Conservation (phyloP, 2,329 filamentous ascomycete genomes). For the Camillea tinctor region DNA sequence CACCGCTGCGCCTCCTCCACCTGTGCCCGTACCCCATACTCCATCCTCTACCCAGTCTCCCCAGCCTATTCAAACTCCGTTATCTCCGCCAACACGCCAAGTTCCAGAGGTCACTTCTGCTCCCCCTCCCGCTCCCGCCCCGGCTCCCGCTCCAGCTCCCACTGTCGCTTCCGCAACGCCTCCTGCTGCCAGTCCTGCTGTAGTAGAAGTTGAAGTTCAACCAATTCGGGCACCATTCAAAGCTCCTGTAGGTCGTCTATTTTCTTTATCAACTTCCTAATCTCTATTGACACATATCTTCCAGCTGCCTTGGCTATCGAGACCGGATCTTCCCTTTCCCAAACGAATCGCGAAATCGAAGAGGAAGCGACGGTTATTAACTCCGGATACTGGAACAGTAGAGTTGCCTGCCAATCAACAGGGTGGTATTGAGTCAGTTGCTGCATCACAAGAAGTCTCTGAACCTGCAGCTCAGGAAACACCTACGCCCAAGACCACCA, state of each 20-base stretch:
- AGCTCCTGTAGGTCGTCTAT: conserved; percentile 47
- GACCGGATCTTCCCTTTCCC: conserved; percentile 52
- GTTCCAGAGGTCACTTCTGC: conserved; percentile 28
- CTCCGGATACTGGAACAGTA: conserved; percentile 37
- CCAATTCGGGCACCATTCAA: conserved; percentile 37
- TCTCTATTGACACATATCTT: conserved; percentile 25
- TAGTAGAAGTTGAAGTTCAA: conserved; percentile 26
- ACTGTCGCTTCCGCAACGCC: too few relatives aligned
- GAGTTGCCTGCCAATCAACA: conserved; percentile 43
- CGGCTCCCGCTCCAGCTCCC: too few relatives aligned
- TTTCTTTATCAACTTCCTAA: not conserved
- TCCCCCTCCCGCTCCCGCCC: conserved; percentile 1
- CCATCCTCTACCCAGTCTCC: conserved; percentile 54
- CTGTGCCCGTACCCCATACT: conserved; percentile 45
- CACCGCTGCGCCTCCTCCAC: conserved; percentile 41
- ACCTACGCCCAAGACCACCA: conserved; percentile 16
- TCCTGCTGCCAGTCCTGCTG: conserved; percentile 7
- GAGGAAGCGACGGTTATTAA: conserved; percentile 41
- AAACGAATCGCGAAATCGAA: conserved; percentile 38
- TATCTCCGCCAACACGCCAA: conserved; percentile 49
- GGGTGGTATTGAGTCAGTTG: conserved; percentile 26
- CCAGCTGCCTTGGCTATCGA: conserved; percentile 59
- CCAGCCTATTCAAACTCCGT: conserved; percentile 37
- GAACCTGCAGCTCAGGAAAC: conserved; percentile 22
- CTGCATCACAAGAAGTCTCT: conserved; percentile 8